Conservation (phyloP, 129 eudicot genomes). For the Silybum marianum region DNA sequence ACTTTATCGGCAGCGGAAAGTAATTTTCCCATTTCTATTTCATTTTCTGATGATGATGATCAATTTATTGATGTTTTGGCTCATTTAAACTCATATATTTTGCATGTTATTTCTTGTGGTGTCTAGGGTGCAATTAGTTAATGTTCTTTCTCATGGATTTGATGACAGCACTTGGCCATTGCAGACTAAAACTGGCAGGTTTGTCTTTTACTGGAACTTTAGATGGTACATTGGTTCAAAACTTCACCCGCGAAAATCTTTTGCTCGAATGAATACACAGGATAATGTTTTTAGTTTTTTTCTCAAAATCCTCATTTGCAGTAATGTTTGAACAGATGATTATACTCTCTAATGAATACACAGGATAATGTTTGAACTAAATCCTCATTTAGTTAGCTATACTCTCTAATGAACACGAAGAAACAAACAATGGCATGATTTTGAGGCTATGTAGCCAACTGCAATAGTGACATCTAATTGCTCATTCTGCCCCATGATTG, state of each 20-base stretch:
- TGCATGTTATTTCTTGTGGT: slow-evolving; percentile 1
- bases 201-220: slow-evolving; percentile 10
- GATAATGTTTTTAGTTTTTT: not conserved
- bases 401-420: too few relatives aligned
- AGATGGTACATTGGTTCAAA: not conserved
- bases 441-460: too few relatives aligned
- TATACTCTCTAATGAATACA: too few relatives aligned
- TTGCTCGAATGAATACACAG: not conserved
- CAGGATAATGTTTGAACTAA: not conserved
- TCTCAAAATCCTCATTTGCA: not conserved
- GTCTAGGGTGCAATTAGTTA: slow-evolving; percentile 51
- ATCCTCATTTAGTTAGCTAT: not conserved
- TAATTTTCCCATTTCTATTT: slow-evolving; percentile 26
- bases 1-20: slow-evolving; percentile 87
- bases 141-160: slow-evolving; percentile 57
- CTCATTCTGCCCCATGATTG: not conserved
- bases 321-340: too few relatives aligned
- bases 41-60: not conserved
- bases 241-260: not conserved
- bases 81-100: not conserved
- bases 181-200: slow-evolving; percentile 50
- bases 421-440: too few relatives aligned
- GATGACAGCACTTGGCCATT: slow-evolving; percentile 65
- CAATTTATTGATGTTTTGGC: not conserved
- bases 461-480: not conserved